Evolutionary conservation across 2,329 filamentous ascomycete genomes (phyloP), one percentile per base, ranked within the genome.

Genomic region (Aspergillus chevalieri): DNA sequence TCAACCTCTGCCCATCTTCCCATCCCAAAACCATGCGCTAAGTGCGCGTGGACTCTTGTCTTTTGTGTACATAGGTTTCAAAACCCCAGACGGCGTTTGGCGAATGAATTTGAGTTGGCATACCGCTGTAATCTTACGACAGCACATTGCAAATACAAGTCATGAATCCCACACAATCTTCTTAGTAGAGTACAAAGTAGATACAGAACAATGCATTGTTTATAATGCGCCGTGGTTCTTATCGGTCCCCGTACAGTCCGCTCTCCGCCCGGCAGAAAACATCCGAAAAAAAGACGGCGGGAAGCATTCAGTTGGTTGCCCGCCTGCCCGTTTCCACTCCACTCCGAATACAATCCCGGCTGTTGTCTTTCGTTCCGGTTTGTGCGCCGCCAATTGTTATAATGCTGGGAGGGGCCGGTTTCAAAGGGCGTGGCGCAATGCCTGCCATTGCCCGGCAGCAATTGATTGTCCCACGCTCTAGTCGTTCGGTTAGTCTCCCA

Each of bases 381-480:
- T 53, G 51, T 33, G 48, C 21, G 44, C 50, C 19, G 17, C 8
- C 17, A 14, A 22, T 34, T 56, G 47, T 8, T 21, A 65, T 61
- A 58, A 83, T 83, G 80, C 70, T 83, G 63, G 75, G 77, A 62
- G 76, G 77, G 57, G 75, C 74, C 74, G 76, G 78, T 57, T 60
- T 81, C 48, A 69, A 74, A 53, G 75, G 71, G 67, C 70, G 74
- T 51, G 65, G 67, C 61, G 71, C 73, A 47, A 68, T 73, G 55
- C 65, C 74, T 56, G 70, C 68, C 42, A 47, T 65, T 52, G 57
- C 60, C 47, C 65, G 59, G 49, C 61, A 63, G 57, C 57, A 58
- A 52, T 56, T 63, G 48, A 50, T 58, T 52, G 51, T 62, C 38
- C 55, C 62, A 21, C 61, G 58, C 49, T 64, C 64, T 26, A 57